phyloP scores from a whole-genome alignment of 2,329 filamentous ascomycete genomes.

The Graphiopsis chlorocephala region DNA sequence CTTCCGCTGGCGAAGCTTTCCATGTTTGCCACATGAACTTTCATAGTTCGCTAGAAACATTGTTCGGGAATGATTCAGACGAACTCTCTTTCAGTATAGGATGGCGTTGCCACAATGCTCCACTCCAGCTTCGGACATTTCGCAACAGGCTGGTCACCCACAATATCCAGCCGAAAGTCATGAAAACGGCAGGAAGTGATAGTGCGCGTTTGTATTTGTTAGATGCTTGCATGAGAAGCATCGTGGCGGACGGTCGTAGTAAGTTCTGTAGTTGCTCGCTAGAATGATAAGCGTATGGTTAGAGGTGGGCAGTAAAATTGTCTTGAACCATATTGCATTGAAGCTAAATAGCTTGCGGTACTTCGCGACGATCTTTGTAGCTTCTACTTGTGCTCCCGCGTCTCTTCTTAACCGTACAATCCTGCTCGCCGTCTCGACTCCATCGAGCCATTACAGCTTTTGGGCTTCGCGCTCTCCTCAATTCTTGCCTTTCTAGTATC shows the following conservation, averaged over 20 bases:
- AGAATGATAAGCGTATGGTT: background rate
- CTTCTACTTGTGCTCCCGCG: too few species aligned
- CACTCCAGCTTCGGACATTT: background rate
- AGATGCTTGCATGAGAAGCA: background rate
- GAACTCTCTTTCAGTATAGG: slow-evolving; percentile 69
- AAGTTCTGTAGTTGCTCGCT: background rate
- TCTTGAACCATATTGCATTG: too few species aligned
- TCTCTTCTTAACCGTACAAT: too few species aligned
- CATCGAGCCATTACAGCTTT: too few species aligned
- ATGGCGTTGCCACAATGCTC: background rate
- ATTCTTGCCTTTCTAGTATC: too few species aligned
- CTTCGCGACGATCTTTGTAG: too few species aligned
- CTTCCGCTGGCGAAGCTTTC: slow-evolving; percentile 78
- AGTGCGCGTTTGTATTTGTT: background rate
- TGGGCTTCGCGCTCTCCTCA: too few species aligned
- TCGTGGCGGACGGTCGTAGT: background rate
- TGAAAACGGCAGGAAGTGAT: background rate
- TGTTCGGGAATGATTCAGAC: slow-evolving; percentile 89
- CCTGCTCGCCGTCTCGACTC: too few species aligned
- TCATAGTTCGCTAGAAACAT: slow-evolving; percentile 82
- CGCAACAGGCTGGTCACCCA: background rate
- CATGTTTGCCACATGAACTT: slow-evolving; percentile 99
- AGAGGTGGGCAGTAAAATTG: background rate
- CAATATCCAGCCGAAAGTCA: background rate
- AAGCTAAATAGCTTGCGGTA: too few species aligned